These are phyloP conservation scores for Gossypium lobatum DNA, from an alignment of 441 rosid species.

Conservation along the genomic window DNA sequence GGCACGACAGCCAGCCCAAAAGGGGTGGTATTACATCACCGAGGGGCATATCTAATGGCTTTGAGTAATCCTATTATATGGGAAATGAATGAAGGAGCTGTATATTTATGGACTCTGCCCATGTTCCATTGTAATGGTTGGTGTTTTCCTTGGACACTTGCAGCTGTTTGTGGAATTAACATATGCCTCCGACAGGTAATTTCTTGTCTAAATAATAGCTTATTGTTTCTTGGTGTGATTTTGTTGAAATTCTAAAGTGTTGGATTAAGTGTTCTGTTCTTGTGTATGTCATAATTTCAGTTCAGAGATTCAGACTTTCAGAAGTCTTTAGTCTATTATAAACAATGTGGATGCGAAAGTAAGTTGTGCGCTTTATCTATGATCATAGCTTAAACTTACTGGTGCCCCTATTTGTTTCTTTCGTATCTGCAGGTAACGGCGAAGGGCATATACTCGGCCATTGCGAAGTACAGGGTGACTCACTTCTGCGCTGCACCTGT, in stretches of 20 bases:
- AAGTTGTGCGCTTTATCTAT: not conserved
- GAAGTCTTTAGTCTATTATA: not conserved
- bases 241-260: not conserved
- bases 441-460: constrained; percentile 68
- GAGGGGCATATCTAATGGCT: constrained; percentile 84
- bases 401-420: not conserved
- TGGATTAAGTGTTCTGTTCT: not conserved
- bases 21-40: constrained; percentile 76
- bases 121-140: constrained; percentile 94
- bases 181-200: constrained; percentile 85
- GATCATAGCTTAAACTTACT: not conserved
- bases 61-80: constrained; percentile 53
- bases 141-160: constrained; percentile 80
- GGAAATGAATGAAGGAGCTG: constrained; percentile 74
- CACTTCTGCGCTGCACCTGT: constrained; percentile 32
- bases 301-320: not conserved
- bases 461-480: constrained; percentile 60
- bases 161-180: constrained; percentile 66
- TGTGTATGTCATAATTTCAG: too few species aligned
- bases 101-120: constrained; percentile 88
- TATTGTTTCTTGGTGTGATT: not conserved
- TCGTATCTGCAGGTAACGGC: constrained; percentile 57
- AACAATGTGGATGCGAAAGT: not conserved
- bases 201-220: not conserved
- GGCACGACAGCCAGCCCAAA: constrained; percentile 93